Evolutionary conservation across 768 basidiomycete genomes (phyloP), one percentile per base, ranked within the genome.

Genomic region (button mushroom (Agaricus bisporus)): DNA sequence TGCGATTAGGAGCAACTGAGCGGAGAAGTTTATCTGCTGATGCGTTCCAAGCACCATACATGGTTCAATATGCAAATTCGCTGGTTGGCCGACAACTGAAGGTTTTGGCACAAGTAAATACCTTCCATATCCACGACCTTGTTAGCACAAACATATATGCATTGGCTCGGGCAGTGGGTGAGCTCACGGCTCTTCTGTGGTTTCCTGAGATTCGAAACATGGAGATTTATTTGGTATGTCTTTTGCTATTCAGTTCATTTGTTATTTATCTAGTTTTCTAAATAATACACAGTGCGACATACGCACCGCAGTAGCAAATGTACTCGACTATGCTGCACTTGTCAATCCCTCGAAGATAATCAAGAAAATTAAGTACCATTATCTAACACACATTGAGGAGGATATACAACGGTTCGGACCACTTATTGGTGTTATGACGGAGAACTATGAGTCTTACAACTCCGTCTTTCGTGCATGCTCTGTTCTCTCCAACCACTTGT

Each of bases 401-500:
- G 71, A 75, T 55, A 69, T 72, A 2, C 17, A 41, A 1, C 63
- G 63, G 0, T 71, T 70, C 54, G 72, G 73, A 11, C 72, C 72
- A n/a, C 44, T 65, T 0, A 58, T 73, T 15, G 59, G 69, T 1
- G 57, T 65, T 35, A 61, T 69, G 28, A 69, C 70, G 0, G 70
- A 74, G 37, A 51, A 53, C 0, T 74, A 66, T 56, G 75, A 77
- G 55, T 66, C 63, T 46, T 78, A 65, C 56, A 77, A 78, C 59
- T 67, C 66, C 4, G 60, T 78, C 7, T 76, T 77, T 48, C 63
- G 72, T 1, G 55, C 62, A 14, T 73, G 71, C 42, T 73, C 70
- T 3, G 62, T 77, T 25, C 59, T 68, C 22, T 70, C 67, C 9
- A 78, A 78, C 48, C 75, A 73, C 29, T 68, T 66, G 14, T 69